Evolutionary conservation across 129 eudicot species (phyloP), one percentile per base, ranked within the genome.

Genomic region (Flaveria linearis): DNA sequence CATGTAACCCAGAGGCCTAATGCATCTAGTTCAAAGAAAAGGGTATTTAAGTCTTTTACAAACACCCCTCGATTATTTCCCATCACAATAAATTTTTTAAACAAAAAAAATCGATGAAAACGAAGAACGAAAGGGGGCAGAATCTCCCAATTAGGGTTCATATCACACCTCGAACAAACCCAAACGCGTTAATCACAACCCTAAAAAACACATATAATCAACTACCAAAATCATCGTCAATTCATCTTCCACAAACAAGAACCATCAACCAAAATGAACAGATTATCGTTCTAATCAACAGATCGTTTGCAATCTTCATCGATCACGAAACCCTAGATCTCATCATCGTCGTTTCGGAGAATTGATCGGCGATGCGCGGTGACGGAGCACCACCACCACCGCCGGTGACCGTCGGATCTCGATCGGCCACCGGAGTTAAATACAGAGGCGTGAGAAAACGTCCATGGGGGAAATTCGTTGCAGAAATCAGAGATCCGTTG

Each of bases 391-490:
- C 85, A 28, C 84, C 90, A 5, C 84, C 83, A 52, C 58, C 51
- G 14, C 88, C 78, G 53, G 66, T 47, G 46, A 71, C 68, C 3
- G 61, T 73, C 18, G 87, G 90, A 84, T 79, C 92, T 14, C 85
- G 78, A 84, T 74, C 84, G 16, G 80, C 65, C 17, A 81, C 80
- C 50, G 96, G 83, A 83, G 80, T 90, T 42, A 80, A 78, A 67
- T 93, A 62, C 67, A 80, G 98, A 16, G 98, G 98, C 4, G 97
- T 93, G 9, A 65, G 98, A 46, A 90, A 90, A 75, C 71, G 98
- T 57, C 98, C 98, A 18, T 93, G 97, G 97, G 98, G 98, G 0
- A 81, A 84, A 36, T 93, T 68, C 75, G 98, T 96, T 0, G 98
- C 98, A 0, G 98, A 93, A 86, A 93, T 93, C 60, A 81, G 98